These are phyloP conservation scores for Botrytis galanthina DNA, from an alignment of 2,329 filamentous ascomycete species.

Conservation along the genomic window DNA sequence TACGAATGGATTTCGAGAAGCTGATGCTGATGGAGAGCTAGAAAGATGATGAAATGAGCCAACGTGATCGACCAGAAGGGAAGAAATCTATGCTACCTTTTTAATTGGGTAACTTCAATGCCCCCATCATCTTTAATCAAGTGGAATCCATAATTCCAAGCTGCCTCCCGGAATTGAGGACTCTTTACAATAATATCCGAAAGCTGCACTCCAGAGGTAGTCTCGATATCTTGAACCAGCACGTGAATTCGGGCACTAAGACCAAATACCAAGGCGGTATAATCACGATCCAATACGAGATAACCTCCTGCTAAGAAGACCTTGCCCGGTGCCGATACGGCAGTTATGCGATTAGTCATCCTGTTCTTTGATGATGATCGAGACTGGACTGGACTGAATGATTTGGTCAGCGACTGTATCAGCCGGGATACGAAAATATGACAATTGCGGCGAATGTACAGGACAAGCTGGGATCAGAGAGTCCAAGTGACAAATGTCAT, in stretches of 20 bases:
- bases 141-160: conserved; percentile 84
- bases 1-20: conserved; percentile 75
- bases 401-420: not conserved
- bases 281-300: conserved; percentile 82
- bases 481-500: not conserved
- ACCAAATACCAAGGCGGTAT: conserved; percentile 73
- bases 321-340: conserved; percentile 89
- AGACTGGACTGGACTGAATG: not conserved
- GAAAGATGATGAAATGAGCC: conserved; percentile 9
- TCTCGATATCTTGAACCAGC: conserved; percentile 55
- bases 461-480: not conserved
- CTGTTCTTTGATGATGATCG: not conserved
- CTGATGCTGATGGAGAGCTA: conserved; percentile 19
- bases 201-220: conserved; percentile 61
- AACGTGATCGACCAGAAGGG: not conserved
- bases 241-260: conserved; percentile 67
- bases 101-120: conserved; percentile 75
- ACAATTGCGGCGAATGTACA: not conserved
- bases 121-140: conserved; percentile 70
- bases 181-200: conserved; percentile 81
- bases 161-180: conserved; percentile 83
- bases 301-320: conserved; percentile 94
- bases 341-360: conserved; percentile 28
- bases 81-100: conserved; percentile 56
- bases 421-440: not conserved